Conservation (phyloP, 257 asterid genomes). For the Lycium ferocissimum region DNA sequence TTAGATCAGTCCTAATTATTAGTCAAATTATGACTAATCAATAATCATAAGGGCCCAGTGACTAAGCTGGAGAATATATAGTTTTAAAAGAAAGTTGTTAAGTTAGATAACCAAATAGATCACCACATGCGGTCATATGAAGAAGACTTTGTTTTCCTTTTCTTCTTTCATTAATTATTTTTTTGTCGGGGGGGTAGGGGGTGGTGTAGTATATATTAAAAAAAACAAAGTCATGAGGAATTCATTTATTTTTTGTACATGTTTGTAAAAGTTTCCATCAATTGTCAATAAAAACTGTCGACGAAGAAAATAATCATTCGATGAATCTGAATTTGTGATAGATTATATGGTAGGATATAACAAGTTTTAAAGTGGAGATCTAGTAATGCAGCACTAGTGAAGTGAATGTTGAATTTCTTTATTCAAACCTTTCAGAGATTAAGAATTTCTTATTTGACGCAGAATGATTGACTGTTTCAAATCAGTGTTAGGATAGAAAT, state of each 20-base stretch:
- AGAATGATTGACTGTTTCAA: not conserved
- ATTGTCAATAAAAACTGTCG: not conserved
- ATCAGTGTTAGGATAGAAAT: not conserved
- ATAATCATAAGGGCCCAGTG: not conserved
- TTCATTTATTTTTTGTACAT: too few species aligned
- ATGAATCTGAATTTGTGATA: not conserved
- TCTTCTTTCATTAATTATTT: too few species aligned
- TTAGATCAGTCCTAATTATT: not conserved
- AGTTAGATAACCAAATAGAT: constrained; percentile 10
- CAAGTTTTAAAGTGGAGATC: too few species aligned
- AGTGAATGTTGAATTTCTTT: not conserved
- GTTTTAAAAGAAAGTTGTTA: not conserved
- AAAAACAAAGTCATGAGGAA: not conserved
- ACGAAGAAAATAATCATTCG: not conserved
- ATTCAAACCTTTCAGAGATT: not conserved
- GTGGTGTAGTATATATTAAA: not conserved
- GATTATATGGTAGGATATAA: not conserved
- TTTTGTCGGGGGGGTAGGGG: too few species aligned
- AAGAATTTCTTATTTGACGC: not conserved
- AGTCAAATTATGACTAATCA: constrained; percentile 5
- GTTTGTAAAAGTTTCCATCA: not conserved
- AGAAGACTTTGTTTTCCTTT: not conserved
- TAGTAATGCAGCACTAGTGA: not conserved
- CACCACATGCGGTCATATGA: not conserved
- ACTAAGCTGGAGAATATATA: not conserved